Conservation (phyloP, 2,329 filamentous ascomycete genomes). For the Gaeumannomyces tritici region DNA sequence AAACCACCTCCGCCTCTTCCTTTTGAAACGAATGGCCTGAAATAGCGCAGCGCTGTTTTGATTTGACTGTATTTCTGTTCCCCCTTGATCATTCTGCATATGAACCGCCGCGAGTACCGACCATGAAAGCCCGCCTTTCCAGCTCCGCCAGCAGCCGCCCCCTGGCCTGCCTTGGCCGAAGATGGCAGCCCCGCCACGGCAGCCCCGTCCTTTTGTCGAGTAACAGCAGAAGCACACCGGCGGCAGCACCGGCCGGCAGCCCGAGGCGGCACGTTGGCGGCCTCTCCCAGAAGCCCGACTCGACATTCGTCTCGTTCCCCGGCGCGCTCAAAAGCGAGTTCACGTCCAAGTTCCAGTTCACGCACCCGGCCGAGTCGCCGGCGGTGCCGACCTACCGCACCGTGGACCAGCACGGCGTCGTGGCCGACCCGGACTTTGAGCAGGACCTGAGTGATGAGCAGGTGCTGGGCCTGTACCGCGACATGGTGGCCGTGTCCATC, state of each 20-base stretch:
- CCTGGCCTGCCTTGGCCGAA: conserved; percentile 4
- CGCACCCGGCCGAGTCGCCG: conserved; percentile 59
- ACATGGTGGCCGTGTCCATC: conserved; percentile 62
- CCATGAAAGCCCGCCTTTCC: conserved; percentile 9
- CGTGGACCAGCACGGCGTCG: conserved; percentile 76
- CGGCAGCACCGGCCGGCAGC: not conserved
- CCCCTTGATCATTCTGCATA: too few relatives aligned
- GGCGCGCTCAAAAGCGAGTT: conserved; percentile 95
- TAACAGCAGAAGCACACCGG: too few relatives aligned
- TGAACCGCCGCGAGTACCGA: not conserved
- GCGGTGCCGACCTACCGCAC: conserved; percentile 87
- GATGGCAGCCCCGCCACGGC: conserved; percentile 18
- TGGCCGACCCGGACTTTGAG: conserved; percentile 65
- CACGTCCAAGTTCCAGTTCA: conserved; percentile 69
- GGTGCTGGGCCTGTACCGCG: conserved; percentile 50
- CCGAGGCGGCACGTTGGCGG: conserved; percentile 27
- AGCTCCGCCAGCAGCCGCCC: conserved; percentile 1
- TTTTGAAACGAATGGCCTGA: not conserved
- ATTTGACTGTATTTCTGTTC: not conserved
- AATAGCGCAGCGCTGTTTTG: not conserved
- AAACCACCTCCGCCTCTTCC: not conserved
- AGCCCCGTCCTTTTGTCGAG: conserved; percentile 4
- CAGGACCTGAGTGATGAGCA: conserved; percentile 59
- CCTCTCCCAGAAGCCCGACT: conserved; percentile 46
- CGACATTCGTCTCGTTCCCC: conserved; percentile 62